Evolutionary conservation across 1,139 yeast species (phyloP), one percentile per base, ranked within the genome.

Genomic region (Blastobotrys arbuscula): DNA sequence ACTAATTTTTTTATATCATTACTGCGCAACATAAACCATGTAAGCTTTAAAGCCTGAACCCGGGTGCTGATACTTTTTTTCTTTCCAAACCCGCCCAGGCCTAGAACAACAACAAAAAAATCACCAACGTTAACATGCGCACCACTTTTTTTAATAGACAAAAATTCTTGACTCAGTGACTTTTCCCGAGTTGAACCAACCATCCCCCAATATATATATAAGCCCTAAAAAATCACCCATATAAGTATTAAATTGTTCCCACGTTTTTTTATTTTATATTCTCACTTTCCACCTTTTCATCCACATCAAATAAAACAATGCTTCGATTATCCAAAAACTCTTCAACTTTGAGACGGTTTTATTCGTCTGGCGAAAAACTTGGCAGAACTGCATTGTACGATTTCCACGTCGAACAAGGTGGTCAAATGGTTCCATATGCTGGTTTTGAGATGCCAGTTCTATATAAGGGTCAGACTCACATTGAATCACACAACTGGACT

Each of bases 401-500:
- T 54, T 75, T 89, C 37, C 97, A 92, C 64, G 71, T 84, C 34
- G 77, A 78, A 52, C 72, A 81, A 45, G 92, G 90, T 5, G 98
- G 90, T 13, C 89, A 86, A 53, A 83, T 92, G 84, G 97, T 89
- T 2, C 95, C 92, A 39, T 92, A 87, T 68, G 97, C 97, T 24
- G 97, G 97, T 16, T 92, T 78, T 63, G 79, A 83, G 46, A 90
- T 92, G 97, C 98, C 98, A 1, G 90, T 92, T 12, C 70, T 88
- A 43, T 92, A 90, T 72, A 77, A 79, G 57, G 81, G 75, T 19
- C 96, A 87, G 67, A 70, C 88, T 3, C 97, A 90, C 66, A 81
- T 88, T 44, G 95, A 89, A 53, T 89, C 97, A 1, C 98, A 92
- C 70, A 78, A 84, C 54, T 92, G 97, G 97, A 95, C 92, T 0